phyloP scores from a whole-genome alignment of 169 alveolate species.

The Plasmodium vinckei region DNA sequence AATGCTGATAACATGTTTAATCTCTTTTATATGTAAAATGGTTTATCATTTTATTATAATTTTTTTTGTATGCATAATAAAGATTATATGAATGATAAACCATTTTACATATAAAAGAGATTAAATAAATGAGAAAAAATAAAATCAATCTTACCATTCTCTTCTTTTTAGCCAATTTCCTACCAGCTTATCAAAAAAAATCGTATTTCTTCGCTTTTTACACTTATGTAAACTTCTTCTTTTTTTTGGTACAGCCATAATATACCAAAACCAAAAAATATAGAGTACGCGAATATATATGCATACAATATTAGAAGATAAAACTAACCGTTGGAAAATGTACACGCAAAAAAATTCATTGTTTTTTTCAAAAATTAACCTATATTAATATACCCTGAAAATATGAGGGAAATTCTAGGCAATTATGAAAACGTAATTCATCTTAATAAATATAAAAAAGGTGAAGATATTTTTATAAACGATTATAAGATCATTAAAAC shows the following conservation, averaged over 20 bases:
- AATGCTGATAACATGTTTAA: no score
- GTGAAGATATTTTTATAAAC: background rate
- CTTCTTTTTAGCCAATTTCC: constrained; percentile 85
- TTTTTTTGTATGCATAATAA: background rate
- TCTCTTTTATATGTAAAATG: no score
- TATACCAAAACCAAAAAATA: constrained; percentile 27
- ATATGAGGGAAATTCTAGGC: constrained; percentile 3
- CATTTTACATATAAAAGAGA: no score
- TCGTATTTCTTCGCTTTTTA: constrained; percentile 83
- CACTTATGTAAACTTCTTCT: constrained; percentile 81
- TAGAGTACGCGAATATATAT: background rate
- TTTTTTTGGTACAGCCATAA: constrained; percentile 87
- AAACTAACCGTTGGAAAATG: background rate
- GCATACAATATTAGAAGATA: background rate
- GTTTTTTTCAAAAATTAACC: background rate
- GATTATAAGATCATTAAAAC: constrained; percentile 6
- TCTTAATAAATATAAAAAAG: constrained; percentile 1
- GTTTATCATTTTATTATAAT: no score
- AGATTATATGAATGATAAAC: background rate
- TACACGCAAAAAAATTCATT: background rate
- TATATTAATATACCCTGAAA: background rate
- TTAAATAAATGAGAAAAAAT: constrained; percentile 55
- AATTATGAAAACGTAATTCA: background rate
- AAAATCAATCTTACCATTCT: constrained; percentile 79
- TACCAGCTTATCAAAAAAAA: constrained; percentile 84